Percentiles rank a stretch among this genome's conserved stretches.
Evolutionary conservation across 2,329 filamentous ascomycete genomes (phyloP).

Genomic region (Alternaria arborescens): DNA sequence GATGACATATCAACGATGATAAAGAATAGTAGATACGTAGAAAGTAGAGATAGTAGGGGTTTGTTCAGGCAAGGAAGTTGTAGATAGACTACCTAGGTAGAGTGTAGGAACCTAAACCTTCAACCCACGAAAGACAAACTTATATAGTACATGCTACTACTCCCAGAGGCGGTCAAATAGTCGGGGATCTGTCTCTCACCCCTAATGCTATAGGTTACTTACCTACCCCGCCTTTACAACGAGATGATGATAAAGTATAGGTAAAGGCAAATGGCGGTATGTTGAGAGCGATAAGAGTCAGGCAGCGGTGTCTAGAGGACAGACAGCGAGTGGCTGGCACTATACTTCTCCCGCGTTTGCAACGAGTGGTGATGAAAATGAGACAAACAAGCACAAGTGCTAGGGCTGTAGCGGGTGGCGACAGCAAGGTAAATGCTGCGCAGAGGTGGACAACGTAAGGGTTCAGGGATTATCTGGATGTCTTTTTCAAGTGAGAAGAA

Average conservation of each 20-base stretch:
- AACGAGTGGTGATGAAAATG: neutral
- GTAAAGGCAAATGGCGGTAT: slow-evolving; percentile 1
- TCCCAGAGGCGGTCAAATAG: neutral
- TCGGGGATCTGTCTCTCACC: neutral
- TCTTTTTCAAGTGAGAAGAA: neutral
- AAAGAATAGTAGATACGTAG: too few species aligned
- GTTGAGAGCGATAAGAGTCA: neutral
- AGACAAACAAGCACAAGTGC: neutral
- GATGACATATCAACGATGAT: too few species aligned
- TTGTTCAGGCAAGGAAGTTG: too few species aligned
- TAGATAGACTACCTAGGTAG: too few species aligned
- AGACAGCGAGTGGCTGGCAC: neutral
- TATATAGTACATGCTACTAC: neutral
- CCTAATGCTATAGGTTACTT: neutral
- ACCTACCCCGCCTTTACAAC: neutral
- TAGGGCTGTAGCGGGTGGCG: neutral
- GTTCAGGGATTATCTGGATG: neutral
- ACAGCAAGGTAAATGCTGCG: neutral
- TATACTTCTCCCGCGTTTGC: neutral
- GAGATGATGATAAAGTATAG: neutral
- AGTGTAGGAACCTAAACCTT: neutral
- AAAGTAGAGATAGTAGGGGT: neutral
- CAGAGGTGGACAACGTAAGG: neutral
- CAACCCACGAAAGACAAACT: neutral
- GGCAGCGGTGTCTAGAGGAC: neutral